Conservation (phyloP, 2,329 filamentous ascomycete species). For the Sporothrix schenckii region DNA sequence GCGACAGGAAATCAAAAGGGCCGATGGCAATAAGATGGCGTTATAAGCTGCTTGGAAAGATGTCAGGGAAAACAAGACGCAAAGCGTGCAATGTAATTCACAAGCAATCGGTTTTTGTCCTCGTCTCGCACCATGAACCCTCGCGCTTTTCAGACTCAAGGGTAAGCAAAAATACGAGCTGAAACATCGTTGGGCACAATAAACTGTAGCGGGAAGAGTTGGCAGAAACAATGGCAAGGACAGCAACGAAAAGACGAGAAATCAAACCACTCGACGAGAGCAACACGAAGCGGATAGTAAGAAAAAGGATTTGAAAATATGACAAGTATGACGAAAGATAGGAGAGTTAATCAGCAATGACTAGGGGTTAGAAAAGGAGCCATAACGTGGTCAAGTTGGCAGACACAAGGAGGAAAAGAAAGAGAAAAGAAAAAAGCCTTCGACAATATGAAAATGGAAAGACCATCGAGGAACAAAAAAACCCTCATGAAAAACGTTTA, state of each 20-base stretch:
- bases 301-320: not conserved
- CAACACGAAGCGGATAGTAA: not conserved
- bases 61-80: not conserved
- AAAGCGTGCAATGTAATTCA: not conserved
- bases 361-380: not conserved
- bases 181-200: not conserved
- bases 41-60: not conserved
- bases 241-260: not conserved
- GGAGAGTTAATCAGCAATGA: not conserved
- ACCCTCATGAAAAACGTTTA: conserved; percentile 21
- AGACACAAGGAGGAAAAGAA: not conserved
- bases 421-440: not conserved
- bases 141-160: too few species aligned
- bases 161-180: too few species aligned
- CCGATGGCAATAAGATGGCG: too few species aligned
- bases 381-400: not conserved
- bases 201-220: not conserved
- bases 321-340: not conserved
- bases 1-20: not conserved
- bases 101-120: not conserved
- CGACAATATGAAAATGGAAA: not conserved
- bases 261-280: not conserved
- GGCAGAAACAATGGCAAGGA: not conserved
- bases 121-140: too few species aligned
- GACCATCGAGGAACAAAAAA: not conserved